phyloP scores from a whole-genome alignment of 176 grass and related monocot species.

The Cocos nucifera region DNA sequence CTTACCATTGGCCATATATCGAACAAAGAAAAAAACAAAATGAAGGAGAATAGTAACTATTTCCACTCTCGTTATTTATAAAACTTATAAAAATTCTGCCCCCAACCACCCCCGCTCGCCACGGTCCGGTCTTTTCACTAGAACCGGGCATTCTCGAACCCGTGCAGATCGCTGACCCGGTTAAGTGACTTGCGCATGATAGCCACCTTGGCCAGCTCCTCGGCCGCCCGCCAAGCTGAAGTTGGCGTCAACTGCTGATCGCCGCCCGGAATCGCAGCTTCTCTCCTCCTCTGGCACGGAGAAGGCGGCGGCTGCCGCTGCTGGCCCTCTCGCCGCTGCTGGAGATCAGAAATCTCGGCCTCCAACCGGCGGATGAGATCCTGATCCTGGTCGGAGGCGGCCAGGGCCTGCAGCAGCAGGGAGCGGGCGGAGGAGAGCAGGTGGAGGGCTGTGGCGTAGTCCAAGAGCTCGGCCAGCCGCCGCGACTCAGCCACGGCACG shows the following conservation, averaged over 20 bases:
- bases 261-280: not conserved
- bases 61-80: too few relatives aligned
- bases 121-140: constrained; percentile 16
- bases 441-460: constrained; percentile 61
- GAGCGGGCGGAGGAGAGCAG: constrained; percentile 68
- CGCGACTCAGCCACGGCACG: constrained; percentile 70
- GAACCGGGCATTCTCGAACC: constrained; percentile 95
- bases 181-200: constrained; percentile 90
- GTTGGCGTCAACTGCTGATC: constrained; percentile 59
- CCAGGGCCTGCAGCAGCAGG: constrained; percentile 41
- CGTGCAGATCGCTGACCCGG: constrained; percentile 80
- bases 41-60: too few relatives aligned
- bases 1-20: too few relatives aligned
- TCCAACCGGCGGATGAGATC: constrained; percentile 51
- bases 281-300: constrained; percentile 19
- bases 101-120: too few relatives aligned
- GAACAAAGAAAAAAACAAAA: too few relatives aligned
- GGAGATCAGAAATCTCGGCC: constrained; percentile 57
- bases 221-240: constrained; percentile 89
- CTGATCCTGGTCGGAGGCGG: constrained; percentile 16
- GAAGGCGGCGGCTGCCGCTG: not conserved
- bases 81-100: too few relatives aligned
- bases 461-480: constrained; percentile 56
- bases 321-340: constrained; percentile 29
- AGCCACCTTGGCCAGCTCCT: constrained; percentile 96